Evolutionary conservation across 2,329 filamentous ascomycete genomes (phyloP), one percentile per base, ranked within the genome.

Genomic region (Fusarium tricinctum): DNA sequence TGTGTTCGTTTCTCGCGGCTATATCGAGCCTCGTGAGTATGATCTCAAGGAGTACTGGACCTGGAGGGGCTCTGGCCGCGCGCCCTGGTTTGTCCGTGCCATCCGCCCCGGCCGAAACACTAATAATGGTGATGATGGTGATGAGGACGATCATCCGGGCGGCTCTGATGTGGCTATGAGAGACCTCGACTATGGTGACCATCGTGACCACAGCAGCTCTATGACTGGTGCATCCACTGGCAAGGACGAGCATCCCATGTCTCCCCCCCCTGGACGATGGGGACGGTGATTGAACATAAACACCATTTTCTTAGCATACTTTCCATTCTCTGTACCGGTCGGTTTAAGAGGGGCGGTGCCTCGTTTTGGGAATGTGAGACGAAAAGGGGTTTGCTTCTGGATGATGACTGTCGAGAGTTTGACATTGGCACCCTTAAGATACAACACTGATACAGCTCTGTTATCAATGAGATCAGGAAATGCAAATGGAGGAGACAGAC

Each of bases 21-120:
- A 77, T 6, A 68, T 84, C 23, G 80, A 84, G 71, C 84, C 85
- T 6, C 79, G 80, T 22, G 83, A 86, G 65, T 86, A 86, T 65
- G 83, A 86, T 40, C 76, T 84, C 64, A 86, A 86, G 64, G 84
- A 86, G 58, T 86, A 86, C 69, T 87, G 85, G 85, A 83, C 84
- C 2, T 86, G 83, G 84, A 83, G 81, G 65, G 82, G 83, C 5
- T 76, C 77, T 1, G 84, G 84, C 5, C 79, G 79, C 5, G 78
- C 82, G 42, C 84, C 84, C 0, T 85, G 83, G 80, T 81, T 84
- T 58, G 74, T 85, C 39, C 79, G 83, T 8, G 80, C 80, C 5
- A 72, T 78, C 13, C 71, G 73, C 8, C 66, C 56, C 44, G 66
- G 58, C 43, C 61, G 30, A 47, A 49, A 39, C 19, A 51, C 15